Evolutionary conservation across 345 rosid genomes (phyloP), one percentile per base, ranked within the genome.

Genomic region (Anacardium occidentale): DNA sequence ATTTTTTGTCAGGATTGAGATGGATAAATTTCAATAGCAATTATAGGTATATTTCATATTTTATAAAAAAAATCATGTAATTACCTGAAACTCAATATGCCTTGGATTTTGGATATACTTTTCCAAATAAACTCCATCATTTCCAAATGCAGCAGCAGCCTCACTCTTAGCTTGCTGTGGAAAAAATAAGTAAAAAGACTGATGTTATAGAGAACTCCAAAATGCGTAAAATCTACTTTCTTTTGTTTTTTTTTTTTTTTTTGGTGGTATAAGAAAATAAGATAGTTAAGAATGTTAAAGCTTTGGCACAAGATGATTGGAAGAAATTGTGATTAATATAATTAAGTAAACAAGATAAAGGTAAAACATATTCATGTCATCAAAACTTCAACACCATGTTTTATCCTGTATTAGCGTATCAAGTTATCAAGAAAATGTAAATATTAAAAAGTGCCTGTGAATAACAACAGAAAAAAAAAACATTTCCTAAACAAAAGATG

Each of bases 81-180:
- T 69, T 82, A 95, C 99, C 99, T 95, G 99, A 86, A 95, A 95
- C 78, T 95, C 99, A 48, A 95, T 95, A 75, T 95, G 99, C 73
- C 98, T 83, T 63, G 99, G 99, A 80, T 95, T 95, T 78, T 87
- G 96, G 65, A 95, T 84, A 66, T 83, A 95, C 81, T 92, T 95
- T 81, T 95, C 99, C 84, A 95, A 77, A 86, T 95, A 95, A 83
- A 84, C 89, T 79, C 99, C 99, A 77, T 95, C 99, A 80, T 95
- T 95, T 75, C 98, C 99, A 74, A 95, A 95, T 73, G 99, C 98
- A 45, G 97, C 99, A 20, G 91, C 99, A 68, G 98, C 99, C 85
- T 95, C 98, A 75, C 97, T 89, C 83, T 95, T 95, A 63, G 99
- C 99, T 92, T 90, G 97, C 99, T 95, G 83, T 51, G 75, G 59